phyloP scores from a whole-genome alignment of 164 flowering plant species.

The Umbellularia californica region DNA sequence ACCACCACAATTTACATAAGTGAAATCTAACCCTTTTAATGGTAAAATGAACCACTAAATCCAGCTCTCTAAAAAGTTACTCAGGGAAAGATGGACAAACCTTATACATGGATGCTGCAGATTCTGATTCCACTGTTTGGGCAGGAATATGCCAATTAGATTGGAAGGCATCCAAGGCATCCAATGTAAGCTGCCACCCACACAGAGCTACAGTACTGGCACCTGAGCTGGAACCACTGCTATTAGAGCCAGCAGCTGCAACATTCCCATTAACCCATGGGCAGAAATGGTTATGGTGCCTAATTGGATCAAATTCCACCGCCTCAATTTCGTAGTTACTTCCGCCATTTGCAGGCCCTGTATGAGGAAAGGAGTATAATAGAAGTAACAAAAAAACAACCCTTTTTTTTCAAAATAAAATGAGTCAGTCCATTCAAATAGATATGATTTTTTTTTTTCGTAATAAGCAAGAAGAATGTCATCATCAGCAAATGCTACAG shows the following conservation, averaged over 20 bases:
- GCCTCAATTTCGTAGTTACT: conserved; percentile 73
- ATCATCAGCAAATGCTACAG: too few species aligned
- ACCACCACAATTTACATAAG: too few species aligned
- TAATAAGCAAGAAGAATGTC: too few species aligned
- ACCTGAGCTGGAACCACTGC: conserved; percentile 38
- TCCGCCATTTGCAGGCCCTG: conserved; percentile 85
- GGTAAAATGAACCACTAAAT: too few species aligned
- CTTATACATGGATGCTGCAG: conserved; percentile 94
- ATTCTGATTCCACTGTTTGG: conserved; percentile 76
- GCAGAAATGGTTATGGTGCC: conserved; percentile 77
- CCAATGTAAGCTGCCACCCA: conserved; percentile 96
- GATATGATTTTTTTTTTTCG: too few species aligned
- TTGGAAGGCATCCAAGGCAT: conserved; percentile 81
- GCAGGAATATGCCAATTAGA: conserved; percentile 56
- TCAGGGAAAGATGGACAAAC: conserved; percentile 23
- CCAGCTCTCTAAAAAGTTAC: too few species aligned
- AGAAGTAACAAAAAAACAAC: too few species aligned
- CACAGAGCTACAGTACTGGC: conserved; percentile 55
- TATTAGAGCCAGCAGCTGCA: conserved; percentile 85
- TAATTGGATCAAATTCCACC: conserved; percentile 84
- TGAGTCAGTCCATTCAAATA: too few species aligned
- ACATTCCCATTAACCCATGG: conserved; percentile 99
- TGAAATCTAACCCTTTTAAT: not conserved
- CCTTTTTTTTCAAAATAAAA: too few species aligned
- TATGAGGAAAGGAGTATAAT: not conserved